Percentiles rank a stretch among this genome's conserved stretches.
Evolutionary conservation across 257 asterid species (phyloP).

Genomic region (Salvia miltiorrhiza): DNA sequence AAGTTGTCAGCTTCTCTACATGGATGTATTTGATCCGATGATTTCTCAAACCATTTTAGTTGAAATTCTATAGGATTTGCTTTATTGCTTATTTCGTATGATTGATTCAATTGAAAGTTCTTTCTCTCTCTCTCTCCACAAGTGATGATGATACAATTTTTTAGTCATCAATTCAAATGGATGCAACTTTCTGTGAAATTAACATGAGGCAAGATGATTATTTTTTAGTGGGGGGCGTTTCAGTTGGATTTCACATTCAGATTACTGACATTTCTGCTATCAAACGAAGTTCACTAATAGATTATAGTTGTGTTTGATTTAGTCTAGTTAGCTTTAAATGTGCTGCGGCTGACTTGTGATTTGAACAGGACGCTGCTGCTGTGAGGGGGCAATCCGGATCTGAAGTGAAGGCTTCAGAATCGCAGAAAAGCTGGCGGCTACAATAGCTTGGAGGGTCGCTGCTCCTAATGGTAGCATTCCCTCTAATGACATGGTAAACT

Average conservation of each 20-base stretch:
- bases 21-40: slow-evolving; percentile 24
- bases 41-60: background rate
- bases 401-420: slow-evolving; percentile 43
- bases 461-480: slow-evolving; percentile 69
- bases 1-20: slow-evolving; percentile 3
- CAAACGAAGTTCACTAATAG: background rate
- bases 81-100: background rate
- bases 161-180: slow-evolving; percentile 12
- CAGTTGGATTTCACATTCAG: background rate
- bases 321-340: slow-evolving; percentile 21
- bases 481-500: slow-evolving; percentile 61
- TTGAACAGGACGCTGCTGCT: slow-evolving; percentile 43
- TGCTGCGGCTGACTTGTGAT: slow-evolving; percentile 33
- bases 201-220: background rate
- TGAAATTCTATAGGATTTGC: background rate
- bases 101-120: background rate
- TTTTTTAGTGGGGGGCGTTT: background rate
- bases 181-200: background rate
- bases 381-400: slow-evolving; percentile 40
- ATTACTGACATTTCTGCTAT: slow-evolving; percentile 12
- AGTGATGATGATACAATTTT: slow-evolving; percentile 1
- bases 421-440: slow-evolving; percentile 73
- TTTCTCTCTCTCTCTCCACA: background rate
- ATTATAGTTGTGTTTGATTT: background rate
- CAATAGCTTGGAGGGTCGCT: slow-evolving; percentile 74